Conservation (phyloP, 108 stramenopile species). For the Schizochytrium sp. region DNA sequence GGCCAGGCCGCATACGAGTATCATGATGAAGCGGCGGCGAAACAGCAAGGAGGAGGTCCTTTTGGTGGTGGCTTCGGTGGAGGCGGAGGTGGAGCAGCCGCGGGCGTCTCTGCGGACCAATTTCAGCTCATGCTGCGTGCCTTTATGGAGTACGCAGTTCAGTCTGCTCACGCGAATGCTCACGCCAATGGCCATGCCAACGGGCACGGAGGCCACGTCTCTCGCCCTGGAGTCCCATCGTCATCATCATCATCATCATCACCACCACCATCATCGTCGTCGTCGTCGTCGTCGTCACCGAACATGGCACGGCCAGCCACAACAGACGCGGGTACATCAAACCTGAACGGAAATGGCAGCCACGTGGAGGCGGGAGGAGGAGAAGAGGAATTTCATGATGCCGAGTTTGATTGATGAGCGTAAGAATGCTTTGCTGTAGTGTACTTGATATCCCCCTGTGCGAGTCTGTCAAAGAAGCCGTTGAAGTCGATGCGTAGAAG, state of each 20-base stretch:
- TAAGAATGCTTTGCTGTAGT: neutral
- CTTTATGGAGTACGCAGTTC: neutral
- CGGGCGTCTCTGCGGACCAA: neutral
- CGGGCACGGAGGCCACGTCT: neutral
- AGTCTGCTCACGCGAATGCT: neutral
- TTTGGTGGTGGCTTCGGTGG: too few relatives aligned
- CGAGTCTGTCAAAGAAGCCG: neutral
- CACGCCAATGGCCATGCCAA: too few relatives aligned
- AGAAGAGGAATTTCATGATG: neutral
- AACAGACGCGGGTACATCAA: neutral
- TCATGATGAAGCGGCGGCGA: neutral
- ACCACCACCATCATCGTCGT: too few relatives aligned
- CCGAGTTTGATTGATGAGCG: neutral
- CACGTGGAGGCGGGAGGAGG: too few relatives aligned
- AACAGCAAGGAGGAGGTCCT: neutral
- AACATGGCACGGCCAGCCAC: neutral
- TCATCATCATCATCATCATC: neutral
- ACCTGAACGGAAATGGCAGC: too few relatives aligned
- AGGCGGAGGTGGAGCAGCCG: too few relatives aligned
- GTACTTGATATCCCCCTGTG: neutral
- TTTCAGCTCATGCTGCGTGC: neutral
- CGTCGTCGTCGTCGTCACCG: neutral
- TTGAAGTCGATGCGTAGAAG: constrained; percentile 3
- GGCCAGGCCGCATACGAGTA: constrained; percentile 25
- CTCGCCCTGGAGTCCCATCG: neutral